phyloP scores from a whole-genome alignment of 768 basidiomycete genomes.

The Omphalotus guepiniiformis region DNA sequence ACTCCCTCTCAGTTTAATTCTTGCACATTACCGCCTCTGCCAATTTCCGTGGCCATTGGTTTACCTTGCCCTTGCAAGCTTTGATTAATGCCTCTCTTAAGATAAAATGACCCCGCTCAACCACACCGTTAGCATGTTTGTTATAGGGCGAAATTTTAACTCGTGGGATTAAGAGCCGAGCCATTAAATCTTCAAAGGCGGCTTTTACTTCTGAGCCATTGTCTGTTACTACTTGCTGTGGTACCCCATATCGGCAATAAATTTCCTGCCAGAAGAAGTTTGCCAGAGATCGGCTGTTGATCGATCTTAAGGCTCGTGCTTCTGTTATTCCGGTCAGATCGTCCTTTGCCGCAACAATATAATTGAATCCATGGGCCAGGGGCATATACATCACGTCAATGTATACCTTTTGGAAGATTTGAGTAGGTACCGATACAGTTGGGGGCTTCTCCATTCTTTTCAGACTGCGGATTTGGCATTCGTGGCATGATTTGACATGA shows the following conservation, averaged over 20 bases:
- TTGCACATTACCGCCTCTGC: too few species aligned
- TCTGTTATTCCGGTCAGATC: constrained; percentile 25
- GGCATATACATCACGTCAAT: constrained; percentile 28
- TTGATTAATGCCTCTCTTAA: constrained; percentile 27
- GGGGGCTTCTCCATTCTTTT: constrained; percentile 21
- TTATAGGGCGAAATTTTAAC: constrained; percentile 39
- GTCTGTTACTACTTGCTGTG: constrained; percentile 35
- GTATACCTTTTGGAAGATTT: constrained; percentile 20
- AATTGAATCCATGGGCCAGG: constrained; percentile 11
- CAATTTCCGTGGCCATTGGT: constrained; percentile 33
- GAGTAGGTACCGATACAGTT: constrained; percentile 13
- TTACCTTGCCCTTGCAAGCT: constrained; percentile 22
- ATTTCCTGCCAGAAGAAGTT: constrained; percentile 5
- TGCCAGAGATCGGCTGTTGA: constrained; percentile 6
- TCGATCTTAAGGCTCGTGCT: constrained; percentile 19
- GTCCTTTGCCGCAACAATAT: constrained; percentile 24
- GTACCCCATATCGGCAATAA: constrained; percentile 25
- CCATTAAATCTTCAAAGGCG: constrained; percentile 15
- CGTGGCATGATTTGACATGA: constrained; percentile 31
- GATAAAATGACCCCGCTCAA: constrained; percentile 27
- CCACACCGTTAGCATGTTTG: constrained; percentile 30
- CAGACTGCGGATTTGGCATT: constrained; percentile 28
- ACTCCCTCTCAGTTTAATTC: too few species aligned
- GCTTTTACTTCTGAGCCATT: constrained; percentile 28
- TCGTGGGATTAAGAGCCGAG: constrained; percentile 21